phyloP scores from a whole-genome alignment of 2,329 filamentous ascomycete species.

The Fusarium fujikuroi region DNA sequence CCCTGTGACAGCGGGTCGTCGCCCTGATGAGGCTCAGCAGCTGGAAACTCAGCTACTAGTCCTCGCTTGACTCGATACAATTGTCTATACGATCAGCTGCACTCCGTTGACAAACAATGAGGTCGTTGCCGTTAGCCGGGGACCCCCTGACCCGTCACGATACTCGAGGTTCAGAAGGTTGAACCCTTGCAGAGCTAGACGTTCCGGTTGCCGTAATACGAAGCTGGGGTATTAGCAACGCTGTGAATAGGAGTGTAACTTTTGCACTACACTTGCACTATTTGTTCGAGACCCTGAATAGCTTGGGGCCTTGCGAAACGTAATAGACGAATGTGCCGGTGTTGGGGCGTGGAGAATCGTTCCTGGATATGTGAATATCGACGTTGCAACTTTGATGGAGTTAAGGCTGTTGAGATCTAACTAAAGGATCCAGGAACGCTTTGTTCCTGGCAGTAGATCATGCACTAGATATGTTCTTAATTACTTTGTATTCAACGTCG shows the following conservation, averaged over 20 bases:
- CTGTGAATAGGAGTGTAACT: conserved; percentile 49
- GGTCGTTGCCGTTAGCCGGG: conserved; percentile 46
- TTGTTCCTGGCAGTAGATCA: conserved; percentile 6
- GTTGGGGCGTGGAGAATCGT: conserved; percentile 56
- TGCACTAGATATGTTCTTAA: conserved; percentile 43
- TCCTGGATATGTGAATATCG: conserved; percentile 52
- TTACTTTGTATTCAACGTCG: conserved; percentile 42
- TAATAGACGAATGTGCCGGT: conserved; percentile 39
- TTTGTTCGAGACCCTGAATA: conserved; percentile 48
- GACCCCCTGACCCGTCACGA: conserved; percentile 42
- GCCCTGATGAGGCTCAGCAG: conserved; percentile 43
- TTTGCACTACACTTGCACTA: conserved; percentile 51
- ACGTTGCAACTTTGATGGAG: conserved; percentile 52
- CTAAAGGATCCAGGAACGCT: conserved; percentile 46
- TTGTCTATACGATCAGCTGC: conserved; percentile 43
- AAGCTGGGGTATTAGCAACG: conserved; percentile 49
- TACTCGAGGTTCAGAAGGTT: conserved; percentile 47
- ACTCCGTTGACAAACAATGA: conserved; percentile 38
- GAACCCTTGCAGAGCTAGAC: conserved; percentile 44
- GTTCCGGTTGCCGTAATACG: conserved; percentile 38
- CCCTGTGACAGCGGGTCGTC: conserved; percentile 43
- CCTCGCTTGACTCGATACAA: conserved; percentile 52
- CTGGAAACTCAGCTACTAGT: conserved; percentile 49
- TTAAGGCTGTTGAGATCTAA: conserved; percentile 56
- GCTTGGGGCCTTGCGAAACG: conserved; percentile 23